Percentiles rank a stretch among this genome's conserved stretches.
These are phyloP conservation scores for Oemleria cerasiformis DNA, from an alignment of 306 rosid genomes.

Conservation along the genomic window DNA sequence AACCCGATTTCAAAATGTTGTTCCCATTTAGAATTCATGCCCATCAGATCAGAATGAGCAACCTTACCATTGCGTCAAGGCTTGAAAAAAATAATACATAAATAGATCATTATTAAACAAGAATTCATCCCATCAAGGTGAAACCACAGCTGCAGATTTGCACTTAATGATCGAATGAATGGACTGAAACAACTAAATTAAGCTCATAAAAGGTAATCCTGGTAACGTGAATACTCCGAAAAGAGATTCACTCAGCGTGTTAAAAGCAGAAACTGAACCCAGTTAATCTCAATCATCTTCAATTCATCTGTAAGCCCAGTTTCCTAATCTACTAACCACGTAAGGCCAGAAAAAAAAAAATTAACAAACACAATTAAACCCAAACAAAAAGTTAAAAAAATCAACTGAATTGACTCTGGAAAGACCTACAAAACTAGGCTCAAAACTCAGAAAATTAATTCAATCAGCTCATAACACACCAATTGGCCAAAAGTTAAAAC, in stretches of 20 bases:
- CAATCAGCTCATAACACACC: not conserved
- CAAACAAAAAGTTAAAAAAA: not conserved
- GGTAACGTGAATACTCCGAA: not conserved
- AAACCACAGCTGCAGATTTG: not conserved
- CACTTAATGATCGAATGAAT: not conserved
- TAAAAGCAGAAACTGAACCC: not conserved
- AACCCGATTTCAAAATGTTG: not conserved
- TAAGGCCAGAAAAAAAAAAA: not conserved
- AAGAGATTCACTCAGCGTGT: not conserved
- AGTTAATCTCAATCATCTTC: not conserved
- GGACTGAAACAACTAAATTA: not conserved
- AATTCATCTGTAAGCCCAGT: not conserved
- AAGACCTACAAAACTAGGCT: not conserved
- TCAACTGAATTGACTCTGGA: slow-evolving; percentile 2
- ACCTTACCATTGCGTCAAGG: not conserved
- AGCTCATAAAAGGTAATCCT: not conserved
- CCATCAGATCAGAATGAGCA: not conserved
- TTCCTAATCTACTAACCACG: not conserved
- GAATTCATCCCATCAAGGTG: not conserved
- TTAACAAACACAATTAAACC: not conserved
- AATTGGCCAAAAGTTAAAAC: not conserved
- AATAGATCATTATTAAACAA: not conserved
- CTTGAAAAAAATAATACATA: not conserved
- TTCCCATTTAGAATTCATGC: not conserved
- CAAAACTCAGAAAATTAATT: slow-evolving; percentile 7